These are phyloP conservation scores for Toxicodendron radicans DNA, from an alignment of 345 rosid genomes.

Conservation along the genomic window DNA sequence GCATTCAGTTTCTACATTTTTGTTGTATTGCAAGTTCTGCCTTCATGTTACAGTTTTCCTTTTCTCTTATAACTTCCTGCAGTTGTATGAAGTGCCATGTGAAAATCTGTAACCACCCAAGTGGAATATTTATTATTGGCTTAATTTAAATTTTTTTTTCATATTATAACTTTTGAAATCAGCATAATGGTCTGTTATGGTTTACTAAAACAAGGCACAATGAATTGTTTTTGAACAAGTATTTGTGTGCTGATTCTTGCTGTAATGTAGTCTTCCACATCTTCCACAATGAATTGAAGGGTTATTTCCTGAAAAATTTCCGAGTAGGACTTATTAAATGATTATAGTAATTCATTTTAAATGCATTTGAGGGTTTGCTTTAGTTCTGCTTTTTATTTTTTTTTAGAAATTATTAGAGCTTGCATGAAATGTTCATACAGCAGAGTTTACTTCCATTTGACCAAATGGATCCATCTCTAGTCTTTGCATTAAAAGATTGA, in stretches of 20 bases:
- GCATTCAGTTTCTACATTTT: constrained; percentile 1
- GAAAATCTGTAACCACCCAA: background rate
- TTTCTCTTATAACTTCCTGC: too few relatives aligned
- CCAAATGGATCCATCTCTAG: background rate
- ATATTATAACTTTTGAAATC: background rate
- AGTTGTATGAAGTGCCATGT: too few relatives aligned
- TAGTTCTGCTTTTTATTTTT: background rate
- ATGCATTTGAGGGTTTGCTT: background rate
- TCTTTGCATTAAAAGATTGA: constrained; percentile 1
- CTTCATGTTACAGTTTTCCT: too few relatives aligned
- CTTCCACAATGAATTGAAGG: too few relatives aligned
- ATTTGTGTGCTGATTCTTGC: background rate
- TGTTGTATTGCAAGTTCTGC: too few relatives aligned
- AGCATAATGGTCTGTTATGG: background rate
- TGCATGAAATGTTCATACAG: background rate
- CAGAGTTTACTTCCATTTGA: background rate
- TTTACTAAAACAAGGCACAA: background rate
- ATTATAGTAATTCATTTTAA: background rate
- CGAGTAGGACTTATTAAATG: background rate
- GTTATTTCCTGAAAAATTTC: background rate
- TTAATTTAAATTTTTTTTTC: background rate
- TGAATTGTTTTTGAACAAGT: constrained; percentile 9
- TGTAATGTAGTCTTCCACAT: background rate
- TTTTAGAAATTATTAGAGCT: background rate
- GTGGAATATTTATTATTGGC: constrained; percentile 13